These are phyloP conservation scores for Exobasidium cylindrosporum DNA, from an alignment of 1,284 basidiomycete species.

Conservation along the genomic window DNA sequence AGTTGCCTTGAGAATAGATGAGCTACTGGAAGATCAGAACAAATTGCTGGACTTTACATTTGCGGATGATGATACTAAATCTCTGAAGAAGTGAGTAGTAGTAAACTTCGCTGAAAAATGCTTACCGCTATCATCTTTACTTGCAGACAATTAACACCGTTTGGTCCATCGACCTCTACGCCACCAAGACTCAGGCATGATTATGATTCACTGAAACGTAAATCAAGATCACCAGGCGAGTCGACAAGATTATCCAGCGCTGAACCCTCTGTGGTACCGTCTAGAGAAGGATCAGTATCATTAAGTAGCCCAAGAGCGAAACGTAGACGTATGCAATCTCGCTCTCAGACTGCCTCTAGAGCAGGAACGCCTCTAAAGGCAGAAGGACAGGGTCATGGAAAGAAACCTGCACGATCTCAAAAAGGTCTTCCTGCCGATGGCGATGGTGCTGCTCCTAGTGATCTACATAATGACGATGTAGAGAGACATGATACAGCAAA, in stretches of 20 bases:
- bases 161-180: constrained; percentile 21
- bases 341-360: constrained; percentile 12
- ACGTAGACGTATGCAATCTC: constrained; percentile 14
- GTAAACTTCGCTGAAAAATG: too few species aligned
- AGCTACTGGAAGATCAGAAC: constrained; percentile 73
- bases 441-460: constrained; percentile 11
- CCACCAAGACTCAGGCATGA: constrained; percentile 76
- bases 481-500: constrained; percentile 3
- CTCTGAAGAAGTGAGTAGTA: constrained; percentile 64
- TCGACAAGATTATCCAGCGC: constrained; percentile 7
- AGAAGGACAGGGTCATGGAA: constrained; percentile 19
- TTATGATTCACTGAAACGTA: constrained; percentile 65
- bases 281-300: constrained; percentile 7
- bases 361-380: constrained; percentile 4
- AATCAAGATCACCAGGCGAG: constrained; percentile 9
- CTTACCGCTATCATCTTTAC: too few species aligned
- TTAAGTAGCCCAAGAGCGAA: constrained; percentile 3
- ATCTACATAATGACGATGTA: not conserved
- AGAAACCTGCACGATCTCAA: constrained; percentile 15
- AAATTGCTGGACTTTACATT: constrained; percentile 75
- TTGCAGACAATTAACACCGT: constrained; percentile 30
- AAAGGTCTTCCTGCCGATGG: constrained; percentile 17
- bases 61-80: constrained; percentile 67
- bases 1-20: constrained; percentile 78
- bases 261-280: constrained; percentile 12